Base-by-base conservation (phyloP, 257 asterid species). In the Echites panduratus region DNA sequence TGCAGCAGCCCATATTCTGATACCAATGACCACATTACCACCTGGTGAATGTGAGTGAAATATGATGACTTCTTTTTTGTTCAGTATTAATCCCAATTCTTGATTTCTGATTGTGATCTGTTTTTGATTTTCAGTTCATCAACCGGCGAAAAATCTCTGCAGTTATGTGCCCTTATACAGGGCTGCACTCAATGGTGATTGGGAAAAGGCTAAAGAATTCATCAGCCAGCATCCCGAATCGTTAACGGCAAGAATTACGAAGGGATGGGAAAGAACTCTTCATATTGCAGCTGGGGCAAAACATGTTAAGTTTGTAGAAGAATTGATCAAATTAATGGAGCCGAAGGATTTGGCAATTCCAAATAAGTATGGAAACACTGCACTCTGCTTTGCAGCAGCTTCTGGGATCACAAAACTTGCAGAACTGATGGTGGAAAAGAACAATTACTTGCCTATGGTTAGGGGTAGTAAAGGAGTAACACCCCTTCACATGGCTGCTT, bases 401-500 rank as follows among this genome's bases (percentile, higher is more conserved):
- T 78, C 85, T 0, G 85, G 85, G 53, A 64, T 71, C 7, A 71
- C 78, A n/a, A 67, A 66, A 47, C 66, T 81, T 1, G 85, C 85
- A 56, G 66, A 74, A 52, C 72, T 70, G 41, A 77, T 81, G 85
- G 85, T 81, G 53, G 63, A 14, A 45, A 81, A 77, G 73, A 75
- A 71, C 73, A 70, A 14, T 4, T 5, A 5, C 57, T 35, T 81
- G 70, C 82, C 84, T 26, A 71, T 77, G 70, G 67, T 77, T 5
- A 81, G 84, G 72, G 84, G 84, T 26, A 81, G 84, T 61, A 77
- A 81, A 71, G 84, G 82, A 71, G 85, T 78, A 0, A 75, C 75
- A 7, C 82, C 85, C 59, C 78, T 81, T 70, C 75, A 81, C 76
- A 81, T 81, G 85, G 85, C 85, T 38, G 85, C 85, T 29, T 76